Percentiles rank a stretch among this genome's conserved stretches.
phyloP scores from a whole-genome alignment of 805 yeast genomes.

The Candida anglica region DNA sequence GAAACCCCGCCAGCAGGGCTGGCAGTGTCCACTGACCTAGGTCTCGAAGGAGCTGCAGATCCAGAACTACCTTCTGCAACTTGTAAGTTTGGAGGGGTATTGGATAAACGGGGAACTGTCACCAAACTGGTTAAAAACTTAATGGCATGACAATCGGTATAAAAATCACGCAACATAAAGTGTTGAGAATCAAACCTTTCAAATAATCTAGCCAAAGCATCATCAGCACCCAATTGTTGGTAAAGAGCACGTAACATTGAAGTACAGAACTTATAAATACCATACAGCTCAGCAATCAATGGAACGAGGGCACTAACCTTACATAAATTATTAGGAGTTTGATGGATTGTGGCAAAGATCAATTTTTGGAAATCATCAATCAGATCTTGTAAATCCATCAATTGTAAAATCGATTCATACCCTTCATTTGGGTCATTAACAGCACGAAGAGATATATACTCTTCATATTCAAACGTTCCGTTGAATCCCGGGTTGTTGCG shows the following conservation, averaged over 20 bases:
- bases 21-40: constrained; percentile 16
- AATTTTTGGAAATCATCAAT: constrained; percentile 75
- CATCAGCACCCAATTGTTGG: constrained; percentile 66
- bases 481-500: constrained; percentile 82
- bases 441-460: constrained; percentile 80
- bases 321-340: constrained; percentile 63
- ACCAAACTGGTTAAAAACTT: constrained; percentile 77
- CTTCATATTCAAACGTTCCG: constrained; percentile 95
- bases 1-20: constrained; percentile 41
- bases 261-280: constrained; percentile 83
- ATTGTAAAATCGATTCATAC: constrained; percentile 79
- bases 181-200: constrained; percentile 71
- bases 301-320: constrained; percentile 86
- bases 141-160: constrained; percentile 84
- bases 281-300: constrained; percentile 84
- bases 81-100: constrained; percentile 56
- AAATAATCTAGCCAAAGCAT: constrained; percentile 70
- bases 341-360: constrained; percentile 67
- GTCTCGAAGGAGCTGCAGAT: constrained; percentile 24
- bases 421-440: constrained; percentile 96
- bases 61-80: constrained; percentile 39
- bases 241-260: constrained; percentile 90
- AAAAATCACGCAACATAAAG: constrained; percentile 71
- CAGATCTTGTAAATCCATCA: constrained; percentile 81
- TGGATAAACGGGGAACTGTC: constrained; percentile 66